These are phyloP conservation scores for Ustilago xerochloae DNA, from an alignment of 1,284 basidiomycete species.

Conservation along the genomic window DNA sequence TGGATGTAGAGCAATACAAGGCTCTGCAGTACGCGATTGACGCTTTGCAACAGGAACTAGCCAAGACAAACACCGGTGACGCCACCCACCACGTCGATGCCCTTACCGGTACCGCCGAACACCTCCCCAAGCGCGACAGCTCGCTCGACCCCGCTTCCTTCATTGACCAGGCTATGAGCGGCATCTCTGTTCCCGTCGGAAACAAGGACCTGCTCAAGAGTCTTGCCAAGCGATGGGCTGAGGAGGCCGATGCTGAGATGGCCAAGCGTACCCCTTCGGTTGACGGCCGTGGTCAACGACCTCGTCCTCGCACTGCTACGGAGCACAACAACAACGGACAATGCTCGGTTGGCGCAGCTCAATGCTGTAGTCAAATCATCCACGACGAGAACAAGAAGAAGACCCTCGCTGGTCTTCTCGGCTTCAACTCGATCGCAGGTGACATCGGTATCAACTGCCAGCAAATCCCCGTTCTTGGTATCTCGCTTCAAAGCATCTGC, in stretches of 20 bases:
- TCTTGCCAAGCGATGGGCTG: conserved; percentile 30
- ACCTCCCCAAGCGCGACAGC: conserved; percentile 15
- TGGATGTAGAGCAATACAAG: conserved; percentile 50
- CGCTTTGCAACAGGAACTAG: conserved; percentile 32
- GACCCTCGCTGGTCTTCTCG: conserved; percentile 49
- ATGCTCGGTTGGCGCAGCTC: conserved; percentile 46
- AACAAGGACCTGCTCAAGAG: conserved; percentile 38
- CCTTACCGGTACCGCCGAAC: conserved; percentile 35
- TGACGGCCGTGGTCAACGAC: conserved; percentile 42
- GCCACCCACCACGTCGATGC: conserved; percentile 43
- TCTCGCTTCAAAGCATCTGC: conserved; percentile 45
- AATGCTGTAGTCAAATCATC: conserved; percentile 55
- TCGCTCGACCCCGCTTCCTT: conserved; percentile 19
- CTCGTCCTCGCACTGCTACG: conserved; percentile 19
- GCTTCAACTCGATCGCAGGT: conserved; percentile 46
- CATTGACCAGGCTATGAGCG: conserved; percentile 21
- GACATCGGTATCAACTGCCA: conserved; percentile 52
- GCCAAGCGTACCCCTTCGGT: conserved; percentile 35
- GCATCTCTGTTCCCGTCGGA: conserved; percentile 36
- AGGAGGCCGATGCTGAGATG: conserved; percentile 39
- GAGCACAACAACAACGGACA: conserved; percentile 53
- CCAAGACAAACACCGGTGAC: conserved; percentile 46
- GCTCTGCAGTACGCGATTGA: conserved; percentile 32
- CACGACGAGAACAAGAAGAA: conserved; percentile 51
- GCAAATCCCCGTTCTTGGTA: conserved; percentile 46